These are phyloP conservation scores for Beauveria pseudobassiana DNA, from an alignment of 2,329 filamentous ascomycete species.

Conservation along the genomic window DNA sequence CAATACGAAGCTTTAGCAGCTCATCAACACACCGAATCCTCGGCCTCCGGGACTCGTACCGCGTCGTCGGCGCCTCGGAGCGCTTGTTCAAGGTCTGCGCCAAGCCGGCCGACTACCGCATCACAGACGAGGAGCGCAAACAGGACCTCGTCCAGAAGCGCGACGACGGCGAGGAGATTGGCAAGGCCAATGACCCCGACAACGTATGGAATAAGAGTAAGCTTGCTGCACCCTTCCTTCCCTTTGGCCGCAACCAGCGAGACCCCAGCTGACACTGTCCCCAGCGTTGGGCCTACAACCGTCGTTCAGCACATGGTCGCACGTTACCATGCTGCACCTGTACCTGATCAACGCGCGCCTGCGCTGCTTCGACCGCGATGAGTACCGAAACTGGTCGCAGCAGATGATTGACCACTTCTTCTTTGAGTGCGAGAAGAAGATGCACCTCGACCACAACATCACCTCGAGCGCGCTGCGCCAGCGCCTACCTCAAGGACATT, in stretches of 20 bases:
- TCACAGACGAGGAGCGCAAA: conserved; percentile 59
- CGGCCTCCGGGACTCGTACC: conserved; percentile 47
- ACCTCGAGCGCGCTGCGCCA: conserved; percentile 51
- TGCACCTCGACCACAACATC: conserved; percentile 72
- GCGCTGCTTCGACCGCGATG: conserved; percentile 64
- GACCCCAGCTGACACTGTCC: neutral
- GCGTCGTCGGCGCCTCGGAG: conserved; percentile 73
- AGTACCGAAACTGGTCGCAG: conserved; percentile 72
- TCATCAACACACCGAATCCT: conserved; percentile 26
- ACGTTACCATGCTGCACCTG: conserved; percentile 94
- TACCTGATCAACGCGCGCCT: conserved; percentile 82
- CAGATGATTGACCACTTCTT: conserved; percentile 95
- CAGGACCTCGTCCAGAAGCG: conserved; percentile 62
- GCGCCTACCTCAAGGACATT: conserved; percentile 71
- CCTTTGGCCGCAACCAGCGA: neutral
- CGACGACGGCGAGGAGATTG: conserved; percentile 74
- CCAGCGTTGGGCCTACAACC: conserved; percentile 70
- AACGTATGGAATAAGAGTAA: conserved; percentile 68
- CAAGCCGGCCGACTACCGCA: conserved; percentile 65
- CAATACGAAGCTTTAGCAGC: conserved; percentile 28
- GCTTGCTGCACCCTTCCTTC: neutral
- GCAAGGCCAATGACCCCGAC: conserved; percentile 30
- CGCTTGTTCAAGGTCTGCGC: conserved; percentile 70
- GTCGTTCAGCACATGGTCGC: conserved; percentile 93
- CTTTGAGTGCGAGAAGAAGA: conserved; percentile 76